Evolutionary conservation across 2,329 filamentous ascomycete species (phyloP).

Genomic region (Tolypocladium amazonense): DNA sequence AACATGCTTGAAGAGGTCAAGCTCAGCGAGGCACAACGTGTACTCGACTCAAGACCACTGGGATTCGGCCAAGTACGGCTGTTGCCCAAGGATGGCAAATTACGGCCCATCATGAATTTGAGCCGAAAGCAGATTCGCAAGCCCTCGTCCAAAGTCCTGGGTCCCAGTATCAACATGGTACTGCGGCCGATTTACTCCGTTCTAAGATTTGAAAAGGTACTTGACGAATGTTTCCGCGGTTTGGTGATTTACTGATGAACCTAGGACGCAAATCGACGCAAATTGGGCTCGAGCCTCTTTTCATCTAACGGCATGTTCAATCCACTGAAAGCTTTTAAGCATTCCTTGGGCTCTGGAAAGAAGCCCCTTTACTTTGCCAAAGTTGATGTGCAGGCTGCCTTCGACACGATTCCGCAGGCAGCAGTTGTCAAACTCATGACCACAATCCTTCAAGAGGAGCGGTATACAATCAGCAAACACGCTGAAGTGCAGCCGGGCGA

Average conservation of each 20-base stretch:
- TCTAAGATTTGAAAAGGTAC: constrained; percentile 68
- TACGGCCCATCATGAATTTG: constrained; percentile 84
- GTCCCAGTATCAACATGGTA: constrained; percentile 32
- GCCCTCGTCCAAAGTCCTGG: constrained; percentile 53
- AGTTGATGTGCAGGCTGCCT: constrained; percentile 82
- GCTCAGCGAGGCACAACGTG: constrained; percentile 38
- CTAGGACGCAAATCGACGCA: constrained; percentile 36
- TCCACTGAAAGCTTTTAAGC: constrained; percentile 60
- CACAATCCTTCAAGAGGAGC: constrained; percentile 42
- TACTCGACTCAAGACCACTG: constrained; percentile 52
- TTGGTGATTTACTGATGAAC: neutral
- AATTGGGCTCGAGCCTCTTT: constrained; percentile 70
- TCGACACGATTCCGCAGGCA: constrained; percentile 86
- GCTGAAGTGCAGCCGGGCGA: constrained; percentile 53
- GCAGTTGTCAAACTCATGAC: constrained; percentile 57
- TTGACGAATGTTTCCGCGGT: neutral
- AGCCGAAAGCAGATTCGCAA: constrained; percentile 48
- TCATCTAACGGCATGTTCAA: constrained; percentile 72
- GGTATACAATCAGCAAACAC: constrained; percentile 66
- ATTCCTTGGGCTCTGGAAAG: constrained; percentile 25
- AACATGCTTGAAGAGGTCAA: constrained; percentile 73
- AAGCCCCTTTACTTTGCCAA: constrained; percentile 73
- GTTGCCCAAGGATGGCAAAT: constrained; percentile 65
- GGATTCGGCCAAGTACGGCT: constrained; percentile 73
- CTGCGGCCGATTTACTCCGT: constrained; percentile 66